Percentiles rank a stretch among this genome's conserved stretches.
phyloP scores from a whole-genome alignment of 257 asterid genomes.

The Apocynum venetum region DNA sequence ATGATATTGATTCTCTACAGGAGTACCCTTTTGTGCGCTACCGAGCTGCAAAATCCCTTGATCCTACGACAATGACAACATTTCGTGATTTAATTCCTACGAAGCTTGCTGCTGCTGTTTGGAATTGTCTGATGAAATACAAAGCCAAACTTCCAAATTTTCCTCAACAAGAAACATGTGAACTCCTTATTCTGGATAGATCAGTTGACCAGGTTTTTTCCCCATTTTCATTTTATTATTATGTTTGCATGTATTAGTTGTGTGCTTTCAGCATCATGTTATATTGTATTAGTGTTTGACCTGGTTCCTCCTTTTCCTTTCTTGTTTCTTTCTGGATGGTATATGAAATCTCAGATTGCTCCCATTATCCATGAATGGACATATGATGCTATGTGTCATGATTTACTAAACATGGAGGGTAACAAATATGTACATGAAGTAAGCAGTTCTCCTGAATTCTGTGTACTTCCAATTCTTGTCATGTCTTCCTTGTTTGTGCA shows the following conservation, averaged over 20 bases:
- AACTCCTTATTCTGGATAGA: slow-evolving; percentile 92
- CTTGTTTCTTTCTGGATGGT: not conserved
- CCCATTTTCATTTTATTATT: not conserved
- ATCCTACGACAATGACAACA: slow-evolving; percentile 86
- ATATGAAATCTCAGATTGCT: slow-evolving; percentile 55
- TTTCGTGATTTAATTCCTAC: slow-evolving; percentile 93
- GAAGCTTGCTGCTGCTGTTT: slow-evolving; percentile 92
- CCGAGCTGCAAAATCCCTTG: slow-evolving; percentile 94
- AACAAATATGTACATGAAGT: slow-evolving; percentile 96
- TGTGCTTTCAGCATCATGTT: not conserved
- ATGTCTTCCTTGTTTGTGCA: slow-evolving; percentile 13
- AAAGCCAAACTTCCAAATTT: slow-evolving; percentile 70
- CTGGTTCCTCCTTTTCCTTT: not conserved
- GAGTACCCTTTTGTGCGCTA: slow-evolving; percentile 93
- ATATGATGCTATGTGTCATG: slow-evolving; percentile 99
- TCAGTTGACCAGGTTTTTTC: slow-evolving; percentile 83
- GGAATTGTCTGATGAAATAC: slow-evolving; percentile 90
- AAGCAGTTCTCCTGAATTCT: slow-evolving; percentile 20
- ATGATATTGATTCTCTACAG: slow-evolving; percentile 45
- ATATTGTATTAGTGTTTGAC: not conserved
- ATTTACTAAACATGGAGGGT: slow-evolving; percentile 90
- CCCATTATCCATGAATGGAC: slow-evolving; percentile 99
- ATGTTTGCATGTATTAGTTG: slow-evolving; percentile 10
- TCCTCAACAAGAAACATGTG: slow-evolving; percentile 96
- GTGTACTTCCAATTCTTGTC: slow-evolving; percentile 16